Percentiles rank a stretch among this genome's conserved stretches.
Conservation (phyloP, 2,329 filamentous ascomycete genomes). For the Fusarium graminum region DNA sequence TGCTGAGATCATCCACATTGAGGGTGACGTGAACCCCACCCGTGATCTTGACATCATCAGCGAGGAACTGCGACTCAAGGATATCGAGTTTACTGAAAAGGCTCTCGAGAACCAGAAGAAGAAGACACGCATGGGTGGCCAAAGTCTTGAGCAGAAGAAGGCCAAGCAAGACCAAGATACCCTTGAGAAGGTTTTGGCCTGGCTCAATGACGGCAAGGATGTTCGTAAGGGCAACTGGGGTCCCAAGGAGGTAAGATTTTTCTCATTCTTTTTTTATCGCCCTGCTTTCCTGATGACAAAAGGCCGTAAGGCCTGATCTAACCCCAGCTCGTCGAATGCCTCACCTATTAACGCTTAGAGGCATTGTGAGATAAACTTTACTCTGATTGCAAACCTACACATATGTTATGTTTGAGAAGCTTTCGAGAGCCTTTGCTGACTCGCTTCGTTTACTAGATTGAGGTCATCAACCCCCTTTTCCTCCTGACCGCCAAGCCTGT, state of each 20-base stretch:
- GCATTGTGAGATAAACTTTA: constrained; percentile 87
- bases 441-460: constrained; percentile 75
- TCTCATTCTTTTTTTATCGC: constrained; percentile 32
- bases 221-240: constrained; percentile 90
- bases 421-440: constrained; percentile 43
- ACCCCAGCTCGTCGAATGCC: constrained; percentile 99
- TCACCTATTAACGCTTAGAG: constrained; percentile 79
- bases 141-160: constrained; percentile 98
- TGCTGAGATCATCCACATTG: constrained; percentile 99
- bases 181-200: constrained; percentile 88
- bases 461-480: constrained; percentile 96
- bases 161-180: constrained; percentile 93
- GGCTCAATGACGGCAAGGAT: constrained; percentile 90
- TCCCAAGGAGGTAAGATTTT: constrained; percentile 88
- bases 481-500: constrained; percentile 96
- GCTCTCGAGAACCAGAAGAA: constrained; percentile 91
- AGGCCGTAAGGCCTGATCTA: constrained; percentile 90
- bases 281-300: constrained; percentile 90
- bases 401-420: constrained; percentile 6
- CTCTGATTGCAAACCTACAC: constrained; percentile 67
- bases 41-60: constrained; percentile 97
- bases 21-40: constrained; percentile 96
- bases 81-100: constrained; percentile 99
- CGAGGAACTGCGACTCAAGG: constrained; percentile 96
- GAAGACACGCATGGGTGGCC: constrained; percentile 93